Evolutionary conservation across 805 yeast species (phyloP), one percentile per base, ranked within the genome.

Genomic region (Candida broadrunensis): DNA sequence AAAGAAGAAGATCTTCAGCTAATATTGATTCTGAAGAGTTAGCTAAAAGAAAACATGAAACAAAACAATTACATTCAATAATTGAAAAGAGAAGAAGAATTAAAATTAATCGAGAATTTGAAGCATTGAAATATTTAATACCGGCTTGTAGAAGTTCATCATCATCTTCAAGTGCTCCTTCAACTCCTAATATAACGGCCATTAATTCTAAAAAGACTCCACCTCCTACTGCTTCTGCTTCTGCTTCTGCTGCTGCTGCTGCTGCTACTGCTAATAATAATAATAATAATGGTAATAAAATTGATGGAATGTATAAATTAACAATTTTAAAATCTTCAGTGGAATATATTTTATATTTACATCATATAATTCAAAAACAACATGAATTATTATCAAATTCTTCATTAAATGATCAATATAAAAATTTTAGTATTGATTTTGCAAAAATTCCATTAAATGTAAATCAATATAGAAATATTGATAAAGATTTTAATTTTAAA

Each of bases 271-370:
- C 31, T 20, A 46, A 48, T 4, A 45, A 39, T 21, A 47, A 15
- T 15, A 37, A 42, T 27, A 54, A 50, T 37, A 65, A 61, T 40
- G 67, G 67, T 5, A 60, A 54, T 46, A 70, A 69, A 41, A 68
- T 70, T 40, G 83, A 78, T 44, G 84, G 85, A 15, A 83, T 87
- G 81, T 88, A 86, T 63, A 87, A 87, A 61, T 72, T 87, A 45
- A 86, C 89, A 3, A 84, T 87, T 21, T 64, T 87, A 32, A 89
- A 86, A 58, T 81, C 87, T n/a, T 80, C 91, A 0, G 95, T 87
- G 18, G 90, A 85, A 54, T 86, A 87, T 55, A 81, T 87, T 46
- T 71, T 79, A 45, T 83, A 85, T 53, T 68, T 86, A 36, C 89
- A 85, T 56, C 69, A 73, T 41, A 72, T 80, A 9, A 70, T 82